Evolutionary conservation across 306 rosid species (phyloP).

Genomic region (Trichosanthes truncata): DNA sequence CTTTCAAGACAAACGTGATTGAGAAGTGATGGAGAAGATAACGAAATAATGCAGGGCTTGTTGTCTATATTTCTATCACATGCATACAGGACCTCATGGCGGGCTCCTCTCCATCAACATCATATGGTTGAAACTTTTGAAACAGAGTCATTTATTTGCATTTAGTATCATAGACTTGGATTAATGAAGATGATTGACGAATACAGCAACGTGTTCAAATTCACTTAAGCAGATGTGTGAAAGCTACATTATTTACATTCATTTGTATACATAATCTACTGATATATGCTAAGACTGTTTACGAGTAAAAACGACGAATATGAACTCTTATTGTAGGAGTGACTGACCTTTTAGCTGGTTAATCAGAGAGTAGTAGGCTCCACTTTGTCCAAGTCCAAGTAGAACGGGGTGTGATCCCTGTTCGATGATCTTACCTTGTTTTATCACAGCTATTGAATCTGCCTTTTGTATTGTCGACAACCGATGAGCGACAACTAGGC

Average conservation of each 20-base stretch:
- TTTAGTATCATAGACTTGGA: not conserved
- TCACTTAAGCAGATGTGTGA: not conserved
- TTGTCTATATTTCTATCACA: not conserved
- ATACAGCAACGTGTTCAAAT: not conserved
- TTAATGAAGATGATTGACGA: not conserved
- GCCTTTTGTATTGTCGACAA: conserved; percentile 60
- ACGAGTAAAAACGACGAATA: not conserved
- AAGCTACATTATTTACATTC: not conserved
- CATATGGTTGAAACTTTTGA: not conserved
- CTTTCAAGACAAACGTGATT: not conserved
- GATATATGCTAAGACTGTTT: not conserved
- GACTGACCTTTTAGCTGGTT: conserved; percentile 37
- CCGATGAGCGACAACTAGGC: conserved; percentile 65
- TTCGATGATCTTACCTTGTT: conserved; percentile 54
- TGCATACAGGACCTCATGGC: not conserved
- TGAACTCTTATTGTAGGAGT: not conserved
- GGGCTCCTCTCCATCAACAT: not conserved
- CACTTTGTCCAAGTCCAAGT: conserved; percentile 27
- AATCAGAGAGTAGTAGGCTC: conserved; percentile 47
- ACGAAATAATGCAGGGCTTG: not conserved
- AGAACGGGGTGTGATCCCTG: conserved; percentile 46
- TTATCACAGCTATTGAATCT: conserved; percentile 47
- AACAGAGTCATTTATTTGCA: not conserved
- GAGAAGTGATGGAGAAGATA: not conserved
- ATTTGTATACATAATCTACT: not conserved